Conservation (phyloP, 306 rosid species). For the Lathyrus aphaca region DNA sequence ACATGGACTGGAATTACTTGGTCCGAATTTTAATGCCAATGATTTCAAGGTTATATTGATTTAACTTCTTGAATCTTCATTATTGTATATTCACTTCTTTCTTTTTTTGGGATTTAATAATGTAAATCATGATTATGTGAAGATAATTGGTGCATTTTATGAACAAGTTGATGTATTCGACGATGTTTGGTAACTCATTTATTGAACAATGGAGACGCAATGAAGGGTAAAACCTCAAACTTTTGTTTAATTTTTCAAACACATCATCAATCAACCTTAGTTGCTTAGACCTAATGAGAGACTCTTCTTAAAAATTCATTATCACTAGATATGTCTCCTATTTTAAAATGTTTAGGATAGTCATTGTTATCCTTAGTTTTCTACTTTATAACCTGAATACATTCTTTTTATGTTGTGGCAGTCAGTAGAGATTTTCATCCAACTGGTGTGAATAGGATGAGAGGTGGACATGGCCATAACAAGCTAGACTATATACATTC, state of each 20-base stretch:
- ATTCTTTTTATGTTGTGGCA: too few relatives aligned
- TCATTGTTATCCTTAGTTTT: too few relatives aligned
- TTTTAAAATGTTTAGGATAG: too few relatives aligned
- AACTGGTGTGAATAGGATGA: conserved; percentile 55
- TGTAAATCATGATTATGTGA: conserved; percentile 18
- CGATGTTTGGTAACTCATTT: conserved; percentile 74
- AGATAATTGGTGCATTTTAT: conserved; percentile 84
- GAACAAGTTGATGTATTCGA: conserved; percentile 87
- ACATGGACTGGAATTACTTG: conserved; percentile 68
- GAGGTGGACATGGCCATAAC: conserved; percentile 53
- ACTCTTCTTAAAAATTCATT: too few relatives aligned
- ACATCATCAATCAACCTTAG: conserved; percentile 3
- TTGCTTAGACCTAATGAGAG: too few relatives aligned
- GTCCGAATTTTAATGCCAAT: conserved; percentile 68
- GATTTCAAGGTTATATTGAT: conserved; percentile 61
- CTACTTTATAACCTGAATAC: too few relatives aligned
- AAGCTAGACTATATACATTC: conserved; percentile 53
- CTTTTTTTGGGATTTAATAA: background rate
- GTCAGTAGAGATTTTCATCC: conserved; percentile 50
- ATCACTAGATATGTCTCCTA: too few relatives aligned
- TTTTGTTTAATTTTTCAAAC: background rate
- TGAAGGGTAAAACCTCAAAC: conserved; percentile 53
- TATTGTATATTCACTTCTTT: background rate
- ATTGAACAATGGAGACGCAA: conserved; percentile 59
- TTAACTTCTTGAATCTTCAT: background rate